Conservation (phyloP, 441 rosid species). For the Bocquillonia castaneifolia region DNA sequence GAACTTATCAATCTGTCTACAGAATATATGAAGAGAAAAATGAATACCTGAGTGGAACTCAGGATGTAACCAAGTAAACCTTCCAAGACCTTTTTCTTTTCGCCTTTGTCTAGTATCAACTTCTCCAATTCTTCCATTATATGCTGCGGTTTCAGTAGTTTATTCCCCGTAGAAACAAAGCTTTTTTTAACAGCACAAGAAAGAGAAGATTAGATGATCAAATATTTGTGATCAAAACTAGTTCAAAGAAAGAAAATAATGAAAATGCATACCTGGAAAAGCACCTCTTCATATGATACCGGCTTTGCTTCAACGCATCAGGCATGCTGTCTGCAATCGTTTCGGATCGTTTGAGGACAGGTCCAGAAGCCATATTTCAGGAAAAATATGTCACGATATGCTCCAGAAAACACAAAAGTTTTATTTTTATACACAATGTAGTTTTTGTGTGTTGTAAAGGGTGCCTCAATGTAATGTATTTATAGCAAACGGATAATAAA, state of each 20-base stretch:
- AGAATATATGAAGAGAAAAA: background rate
- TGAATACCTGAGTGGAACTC: conserved; percentile 52
- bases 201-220: background rate
- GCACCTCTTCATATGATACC: conserved; percentile 42
- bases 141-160: conserved; percentile 57
- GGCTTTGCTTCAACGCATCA: conserved; percentile 43
- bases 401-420: too few relatives aligned
- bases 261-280: conserved; percentile 31
- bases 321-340: conserved; percentile 47
- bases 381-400: background rate
- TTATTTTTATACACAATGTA: conserved; percentile 6
- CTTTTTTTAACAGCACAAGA: conserved; percentile 26
- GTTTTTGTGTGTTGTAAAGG: background rate
- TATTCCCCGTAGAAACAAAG: conserved; percentile 54
- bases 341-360: conserved; percentile 32
- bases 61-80: conserved; percentile 79
- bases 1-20: background rate
- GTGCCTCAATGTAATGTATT: background rate
- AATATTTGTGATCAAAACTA: background rate
- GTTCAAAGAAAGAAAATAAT: background rate
- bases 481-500: background rate
- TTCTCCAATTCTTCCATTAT: conserved; percentile 60
- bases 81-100: conserved; percentile 54
- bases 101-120: conserved; percentile 50
- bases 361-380: conserved; percentile 25